Percentiles rank a stretch among this genome's conserved stretches.
Conservation (phyloP, 176 grass and related monocot species). For the Cenchrus fungigraminus region DNA sequence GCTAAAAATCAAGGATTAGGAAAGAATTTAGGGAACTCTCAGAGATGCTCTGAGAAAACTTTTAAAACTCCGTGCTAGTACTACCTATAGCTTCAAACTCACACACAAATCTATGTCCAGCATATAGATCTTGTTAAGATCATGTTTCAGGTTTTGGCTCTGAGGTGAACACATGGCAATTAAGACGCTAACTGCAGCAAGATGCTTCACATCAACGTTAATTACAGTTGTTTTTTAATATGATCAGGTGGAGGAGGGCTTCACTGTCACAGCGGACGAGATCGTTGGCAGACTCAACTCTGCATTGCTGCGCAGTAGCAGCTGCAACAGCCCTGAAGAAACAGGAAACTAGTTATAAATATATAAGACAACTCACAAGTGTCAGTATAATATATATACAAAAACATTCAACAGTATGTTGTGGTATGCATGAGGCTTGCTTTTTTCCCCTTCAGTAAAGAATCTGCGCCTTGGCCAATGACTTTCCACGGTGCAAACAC, state of each 20-base stretch:
- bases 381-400: background rate
- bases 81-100: no score
- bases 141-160: background rate
- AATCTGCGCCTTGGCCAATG: background rate
- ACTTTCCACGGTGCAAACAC: background rate
- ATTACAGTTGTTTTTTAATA: background rate
- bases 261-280: slow-evolving; percentile 35
- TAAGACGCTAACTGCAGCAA: background rate
- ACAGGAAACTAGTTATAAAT: background rate
- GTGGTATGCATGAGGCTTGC: background rate
- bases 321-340: slow-evolving; percentile 14
- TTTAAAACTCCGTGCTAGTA: no score
- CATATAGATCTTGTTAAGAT: background rate
- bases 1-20: no score
- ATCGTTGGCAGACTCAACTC: slow-evolving; percentile 39
- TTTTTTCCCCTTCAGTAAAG: background rate
- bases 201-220: background rate
- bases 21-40: no score
- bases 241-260: slow-evolving; percentile 39
- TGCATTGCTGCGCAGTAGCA: background rate
- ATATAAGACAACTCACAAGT: background rate
- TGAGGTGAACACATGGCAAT: background rate
- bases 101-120: no score
- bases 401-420: background rate
- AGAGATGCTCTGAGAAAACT: no score